Conservation (phyloP, 306 rosid species). For the Vigna angularis region DNA sequence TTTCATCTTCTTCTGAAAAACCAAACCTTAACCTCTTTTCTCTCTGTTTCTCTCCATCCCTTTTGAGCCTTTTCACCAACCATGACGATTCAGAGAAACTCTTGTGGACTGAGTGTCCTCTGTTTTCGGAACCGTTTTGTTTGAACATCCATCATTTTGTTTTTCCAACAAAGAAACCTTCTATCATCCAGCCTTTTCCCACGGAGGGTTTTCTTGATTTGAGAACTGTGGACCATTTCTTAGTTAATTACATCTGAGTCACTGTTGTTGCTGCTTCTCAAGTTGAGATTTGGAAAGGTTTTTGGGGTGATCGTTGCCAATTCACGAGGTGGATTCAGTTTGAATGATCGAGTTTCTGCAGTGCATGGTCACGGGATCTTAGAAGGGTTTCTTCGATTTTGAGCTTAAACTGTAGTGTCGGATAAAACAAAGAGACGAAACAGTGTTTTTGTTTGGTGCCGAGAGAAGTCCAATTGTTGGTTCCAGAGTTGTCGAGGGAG, state of each 20-base stretch:
- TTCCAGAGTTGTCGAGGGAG: neutral
- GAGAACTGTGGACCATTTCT: neutral
- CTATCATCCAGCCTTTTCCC: constrained; percentile 1
- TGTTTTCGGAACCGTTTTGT: neutral
- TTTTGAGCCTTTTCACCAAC: constrained; percentile 18
- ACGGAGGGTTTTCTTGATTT: constrained; percentile 27
- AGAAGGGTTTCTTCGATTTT: constrained; percentile 20
- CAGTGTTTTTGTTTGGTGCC: constrained; percentile 16
- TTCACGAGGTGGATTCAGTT: constrained; percentile 8
- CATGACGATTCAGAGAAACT: neutral
- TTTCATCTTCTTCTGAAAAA: constrained; percentile 2
- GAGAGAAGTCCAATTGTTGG: constrained; percentile 14
- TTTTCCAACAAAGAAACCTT: neutral
- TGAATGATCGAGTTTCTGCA: neutral
- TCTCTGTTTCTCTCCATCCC: neutral
- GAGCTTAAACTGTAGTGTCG: constrained; percentile 10
- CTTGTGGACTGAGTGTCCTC: neutral
- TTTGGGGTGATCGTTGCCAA: constrained; percentile 1
- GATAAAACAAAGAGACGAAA: neutral
- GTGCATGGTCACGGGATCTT: constrained; percentile 18
- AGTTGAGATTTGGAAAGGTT: neutral
- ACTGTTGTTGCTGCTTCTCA: neutral
- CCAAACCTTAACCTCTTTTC: constrained; percentile 13
- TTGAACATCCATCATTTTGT: neutral
- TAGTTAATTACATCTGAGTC: neutral